Conservation (phyloP, 176 grass and related monocot species). For the Microstegium vimineum region DNA sequence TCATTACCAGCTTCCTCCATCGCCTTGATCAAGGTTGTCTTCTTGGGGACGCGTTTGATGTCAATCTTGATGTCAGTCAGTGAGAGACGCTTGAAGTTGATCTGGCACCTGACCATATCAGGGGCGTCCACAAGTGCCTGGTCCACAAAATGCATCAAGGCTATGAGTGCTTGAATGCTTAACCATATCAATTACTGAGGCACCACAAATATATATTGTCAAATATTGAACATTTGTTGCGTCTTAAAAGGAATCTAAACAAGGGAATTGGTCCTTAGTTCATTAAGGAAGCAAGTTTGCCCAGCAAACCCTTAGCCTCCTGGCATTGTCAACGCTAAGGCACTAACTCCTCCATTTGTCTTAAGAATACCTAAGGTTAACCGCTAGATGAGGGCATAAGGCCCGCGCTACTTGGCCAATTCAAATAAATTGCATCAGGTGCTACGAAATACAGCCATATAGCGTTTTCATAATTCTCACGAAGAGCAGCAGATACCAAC, state of each 20-base stretch:
- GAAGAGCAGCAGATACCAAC: not conserved
- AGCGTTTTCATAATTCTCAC: not conserved
- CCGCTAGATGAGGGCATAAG: not conserved
- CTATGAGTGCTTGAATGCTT: not conserved
- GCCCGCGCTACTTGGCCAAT: not conserved
- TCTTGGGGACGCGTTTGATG: slow-evolving; percentile 51
- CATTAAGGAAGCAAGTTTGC: not conserved
- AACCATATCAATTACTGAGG: not conserved
- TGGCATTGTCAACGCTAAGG: not conserved
- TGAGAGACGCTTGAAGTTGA: slow-evolving; percentile 87
- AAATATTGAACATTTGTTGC: not conserved
- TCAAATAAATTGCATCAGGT: not conserved
- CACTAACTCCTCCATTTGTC: not conserved
- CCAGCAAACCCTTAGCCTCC: not conserved
- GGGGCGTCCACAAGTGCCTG: slow-evolving; percentile 95
- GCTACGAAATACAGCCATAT: not conserved
- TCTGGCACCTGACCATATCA: slow-evolving; percentile 86
- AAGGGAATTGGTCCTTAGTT: not conserved
- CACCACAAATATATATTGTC: not conserved
- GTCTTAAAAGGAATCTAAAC: not conserved
- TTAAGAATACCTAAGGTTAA: not conserved
- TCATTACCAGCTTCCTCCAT: slow-evolving; percentile 53
- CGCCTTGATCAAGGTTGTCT: slow-evolving; percentile 38
- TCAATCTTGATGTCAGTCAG: slow-evolving; percentile 56
- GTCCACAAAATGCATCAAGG: not conserved